Evolutionary conservation across 192 early-diverging fungal species (phyloP).

Genomic region (Backusella sp.): DNA sequence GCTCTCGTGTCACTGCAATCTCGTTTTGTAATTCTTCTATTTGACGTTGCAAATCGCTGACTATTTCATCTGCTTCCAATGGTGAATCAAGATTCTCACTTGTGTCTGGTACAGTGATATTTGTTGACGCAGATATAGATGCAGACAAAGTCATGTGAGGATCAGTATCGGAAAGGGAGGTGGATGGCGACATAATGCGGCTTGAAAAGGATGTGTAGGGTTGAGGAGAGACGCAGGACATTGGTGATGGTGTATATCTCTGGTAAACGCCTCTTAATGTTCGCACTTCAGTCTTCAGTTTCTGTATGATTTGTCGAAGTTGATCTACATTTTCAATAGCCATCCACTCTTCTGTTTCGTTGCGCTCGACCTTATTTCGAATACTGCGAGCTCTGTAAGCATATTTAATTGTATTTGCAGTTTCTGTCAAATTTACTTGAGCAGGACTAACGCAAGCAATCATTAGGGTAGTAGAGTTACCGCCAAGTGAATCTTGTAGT

Average conservation of each 20-base stretch:
- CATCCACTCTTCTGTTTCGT: constrained; percentile 56
- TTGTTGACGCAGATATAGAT: constrained; percentile 6
- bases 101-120: not conserved
- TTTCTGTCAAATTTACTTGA: constrained; percentile 82
- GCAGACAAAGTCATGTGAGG: constrained; percentile 5
- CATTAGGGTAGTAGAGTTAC: constrained; percentile 91
- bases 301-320: constrained; percentile 61
- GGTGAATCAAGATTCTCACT: not conserved
- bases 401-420: constrained; percentile 93
- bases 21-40: constrained; percentile 27
- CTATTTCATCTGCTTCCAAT: not conserved
- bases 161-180: constrained; percentile 14
- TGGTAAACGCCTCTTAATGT: constrained; percentile 33
- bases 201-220: not conserved
- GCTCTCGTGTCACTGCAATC: constrained; percentile 20
- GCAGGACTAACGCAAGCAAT: constrained; percentile 91
- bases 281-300: constrained; percentile 58
- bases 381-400: constrained; percentile 95
- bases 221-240: not conserved
- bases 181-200: constrained; percentile 3
- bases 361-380: constrained; percentile 84
- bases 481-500: constrained; percentile 95
- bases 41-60: constrained; percentile 20
- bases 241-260: not conserved
- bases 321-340: constrained; percentile 61